Evolutionary conservation across 768 basidiomycete species (phyloP).

Genomic region (Tylopilus balloui): DNA sequence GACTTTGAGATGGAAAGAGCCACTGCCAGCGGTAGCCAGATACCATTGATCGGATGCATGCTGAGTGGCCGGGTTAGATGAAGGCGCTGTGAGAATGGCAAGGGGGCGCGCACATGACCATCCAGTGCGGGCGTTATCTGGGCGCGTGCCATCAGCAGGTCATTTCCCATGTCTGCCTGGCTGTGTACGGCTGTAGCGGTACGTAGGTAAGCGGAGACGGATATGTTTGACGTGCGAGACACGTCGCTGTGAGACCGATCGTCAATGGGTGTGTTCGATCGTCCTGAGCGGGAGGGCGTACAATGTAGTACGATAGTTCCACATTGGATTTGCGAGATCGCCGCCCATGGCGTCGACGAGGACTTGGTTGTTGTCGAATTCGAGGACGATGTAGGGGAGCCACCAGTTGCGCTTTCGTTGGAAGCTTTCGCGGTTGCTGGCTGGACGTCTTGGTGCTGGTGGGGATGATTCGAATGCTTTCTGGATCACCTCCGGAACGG

Average conservation of each 20-base stretch:
- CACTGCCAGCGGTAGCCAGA: constrained; percentile 72
- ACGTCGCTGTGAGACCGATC: constrained; percentile 66
- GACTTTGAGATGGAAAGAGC: constrained; percentile 94
- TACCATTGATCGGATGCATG: constrained; percentile 92
- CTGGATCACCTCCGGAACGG: constrained; percentile 81
- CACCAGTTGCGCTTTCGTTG: constrained; percentile 92
- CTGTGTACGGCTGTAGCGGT: constrained; percentile 68
- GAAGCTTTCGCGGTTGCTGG: constrained; percentile 82
- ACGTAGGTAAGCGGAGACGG: constrained; percentile 87
- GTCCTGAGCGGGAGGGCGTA: constrained; percentile 39
- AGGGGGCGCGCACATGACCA: constrained; percentile 50
- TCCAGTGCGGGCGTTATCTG: constrained; percentile 85
- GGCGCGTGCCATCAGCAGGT: constrained; percentile 88
- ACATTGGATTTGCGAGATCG: constrained; percentile 83
- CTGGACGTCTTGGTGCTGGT: constrained; percentile 49
- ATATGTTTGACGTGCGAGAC: constrained; percentile 87
- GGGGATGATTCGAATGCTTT: constrained; percentile 66
- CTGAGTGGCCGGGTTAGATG: constrained; percentile 33
- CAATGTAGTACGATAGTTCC: constrained; percentile 97
- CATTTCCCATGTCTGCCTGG: constrained; percentile 95
- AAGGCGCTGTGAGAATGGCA: neutral
- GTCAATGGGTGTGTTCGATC: constrained; percentile 9
- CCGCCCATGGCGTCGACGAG: constrained; percentile 94
- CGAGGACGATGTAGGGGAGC: constrained; percentile 96
- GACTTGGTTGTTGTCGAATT: constrained; percentile 97